These are phyloP conservation scores for Neoscytalidium dimidiatum DNA, from an alignment of 2,329 filamentous ascomycete genomes.

Conservation along the genomic window DNA sequence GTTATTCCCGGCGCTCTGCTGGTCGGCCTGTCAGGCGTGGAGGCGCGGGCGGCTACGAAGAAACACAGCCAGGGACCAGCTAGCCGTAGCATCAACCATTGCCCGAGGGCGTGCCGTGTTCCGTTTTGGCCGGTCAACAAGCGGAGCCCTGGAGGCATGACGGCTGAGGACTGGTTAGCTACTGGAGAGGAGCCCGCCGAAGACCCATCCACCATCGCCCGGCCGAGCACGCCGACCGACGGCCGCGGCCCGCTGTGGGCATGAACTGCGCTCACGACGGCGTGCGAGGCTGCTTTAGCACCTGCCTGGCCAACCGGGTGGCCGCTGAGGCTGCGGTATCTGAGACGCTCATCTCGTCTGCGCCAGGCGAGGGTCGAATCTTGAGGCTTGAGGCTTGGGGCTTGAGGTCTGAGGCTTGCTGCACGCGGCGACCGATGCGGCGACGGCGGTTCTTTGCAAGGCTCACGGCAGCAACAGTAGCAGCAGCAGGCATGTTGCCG, in stretches of 20 bases:
- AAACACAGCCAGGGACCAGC: neutral
- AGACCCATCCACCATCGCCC: neutral
- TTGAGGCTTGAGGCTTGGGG: too few species aligned
- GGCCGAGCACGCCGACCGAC: constrained; percentile 5
- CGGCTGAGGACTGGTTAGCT: too few species aligned
- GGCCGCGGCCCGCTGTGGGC: constrained; percentile 1
- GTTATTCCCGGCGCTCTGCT: neutral
- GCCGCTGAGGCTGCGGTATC: neutral
- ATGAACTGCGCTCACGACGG: neutral
- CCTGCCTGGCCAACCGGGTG: neutral
- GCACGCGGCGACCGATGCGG: constrained; percentile 8
- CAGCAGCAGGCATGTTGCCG: neutral
- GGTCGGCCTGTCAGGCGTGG: neutral
- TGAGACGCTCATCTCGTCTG: constrained; percentile 11
- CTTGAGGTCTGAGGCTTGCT: neutral
- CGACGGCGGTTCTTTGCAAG: neutral
- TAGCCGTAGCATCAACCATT: neutral
- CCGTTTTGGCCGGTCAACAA: neutral
- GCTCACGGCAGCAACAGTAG: neutral
- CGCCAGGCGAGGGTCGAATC: neutral
- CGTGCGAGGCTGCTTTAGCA: neutral
- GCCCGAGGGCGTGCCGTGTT: constrained; percentile 6
- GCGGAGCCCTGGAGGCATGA: neutral
- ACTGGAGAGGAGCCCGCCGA: constrained; percentile 13
- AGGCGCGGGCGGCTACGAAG: neutral